Evolutionary conservation across 2,329 filamentous ascomycete species (phyloP).

Genomic region (Alternaria dauci): DNA sequence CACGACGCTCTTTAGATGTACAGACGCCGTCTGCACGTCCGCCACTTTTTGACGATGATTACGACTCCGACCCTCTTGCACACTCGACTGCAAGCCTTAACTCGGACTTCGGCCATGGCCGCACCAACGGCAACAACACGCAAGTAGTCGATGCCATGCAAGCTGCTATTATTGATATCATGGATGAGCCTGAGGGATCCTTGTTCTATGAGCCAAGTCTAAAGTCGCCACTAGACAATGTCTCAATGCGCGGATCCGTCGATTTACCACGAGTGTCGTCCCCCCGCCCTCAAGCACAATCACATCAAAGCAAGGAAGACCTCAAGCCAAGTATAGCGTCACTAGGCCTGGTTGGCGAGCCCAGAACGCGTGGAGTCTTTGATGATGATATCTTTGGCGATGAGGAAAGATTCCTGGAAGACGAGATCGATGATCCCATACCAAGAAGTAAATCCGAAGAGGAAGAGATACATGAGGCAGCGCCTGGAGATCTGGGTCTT

Average conservation of each 20-base stretch:
- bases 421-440: slow-evolving; percentile 80
- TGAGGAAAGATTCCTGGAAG: slow-evolving; percentile 84
- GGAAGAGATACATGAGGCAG: slow-evolving; percentile 91
- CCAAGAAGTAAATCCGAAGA: slow-evolving; percentile 68
- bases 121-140: slow-evolving; percentile 69
- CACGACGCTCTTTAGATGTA: slow-evolving; percentile 77
- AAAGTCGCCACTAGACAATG: slow-evolving; percentile 66
- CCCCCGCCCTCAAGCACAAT: slow-evolving; percentile 36
- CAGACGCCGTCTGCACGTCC: slow-evolving; percentile 55
- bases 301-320: slow-evolving; percentile 51
- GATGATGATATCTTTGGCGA: slow-evolving; percentile 92
- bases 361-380: slow-evolving; percentile 90
- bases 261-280: slow-evolving; percentile 62
- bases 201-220: slow-evolving; percentile 67
- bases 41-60: slow-evolving; percentile 83
- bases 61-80: slow-evolving; percentile 74
- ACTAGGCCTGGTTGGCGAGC: slow-evolving; percentile 85
- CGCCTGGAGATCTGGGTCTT: slow-evolving; percentile 89
- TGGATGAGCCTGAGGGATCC: slow-evolving; percentile 77
- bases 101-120: slow-evolving; percentile 60
- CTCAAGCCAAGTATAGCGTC: slow-evolving; percentile 89
- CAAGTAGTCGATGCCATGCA: slow-evolving; percentile 93
- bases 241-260: slow-evolving; percentile 69
- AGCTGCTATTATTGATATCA: slow-evolving; percentile 87
- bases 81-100: slow-evolving; percentile 83